Percentiles rank a stretch among this genome's conserved stretches.
phyloP scores from a whole-genome alignment of 176 grass and related monocot genomes.

The Saccharum spontaneum region DNA sequence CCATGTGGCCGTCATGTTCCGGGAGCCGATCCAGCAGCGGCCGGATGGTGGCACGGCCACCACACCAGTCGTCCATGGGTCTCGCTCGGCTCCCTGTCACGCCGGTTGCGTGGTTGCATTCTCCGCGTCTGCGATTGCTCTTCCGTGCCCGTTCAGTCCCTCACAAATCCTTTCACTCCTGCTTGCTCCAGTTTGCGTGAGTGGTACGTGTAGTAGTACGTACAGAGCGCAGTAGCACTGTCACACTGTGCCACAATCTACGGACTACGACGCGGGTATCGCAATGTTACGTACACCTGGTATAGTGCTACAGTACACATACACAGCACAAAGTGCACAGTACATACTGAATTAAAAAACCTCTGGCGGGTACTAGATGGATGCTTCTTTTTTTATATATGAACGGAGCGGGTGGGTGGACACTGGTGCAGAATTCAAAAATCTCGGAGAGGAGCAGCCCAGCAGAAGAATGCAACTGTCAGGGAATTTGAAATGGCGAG shows the following conservation, averaged over 20 bases:
- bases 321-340: background rate
- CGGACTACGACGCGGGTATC: background rate
- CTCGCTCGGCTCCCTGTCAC: slow-evolving; percentile 3
- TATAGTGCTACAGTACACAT: too few relatives aligned
- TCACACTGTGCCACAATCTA: background rate
- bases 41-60: background rate
- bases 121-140: background rate
- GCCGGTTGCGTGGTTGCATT: background rate
- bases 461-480: background rate
- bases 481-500: slow-evolving; percentile 19
- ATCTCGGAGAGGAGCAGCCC: background rate
- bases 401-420: background rate
- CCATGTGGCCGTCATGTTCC: slow-evolving; percentile 37
- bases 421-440: background rate
- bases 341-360: slow-evolving; percentile 3
- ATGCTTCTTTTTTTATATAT: background rate
- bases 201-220: background rate
- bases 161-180: background rate
- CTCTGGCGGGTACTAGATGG: background rate
- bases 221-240: background rate
- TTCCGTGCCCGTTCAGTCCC: background rate
- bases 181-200: background rate
- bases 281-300: too few relatives aligned
- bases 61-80: background rate
- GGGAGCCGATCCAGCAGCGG: background rate